phyloP scores from a whole-genome alignment of 75 land plant species.

The Azolla pinnata region DNA sequence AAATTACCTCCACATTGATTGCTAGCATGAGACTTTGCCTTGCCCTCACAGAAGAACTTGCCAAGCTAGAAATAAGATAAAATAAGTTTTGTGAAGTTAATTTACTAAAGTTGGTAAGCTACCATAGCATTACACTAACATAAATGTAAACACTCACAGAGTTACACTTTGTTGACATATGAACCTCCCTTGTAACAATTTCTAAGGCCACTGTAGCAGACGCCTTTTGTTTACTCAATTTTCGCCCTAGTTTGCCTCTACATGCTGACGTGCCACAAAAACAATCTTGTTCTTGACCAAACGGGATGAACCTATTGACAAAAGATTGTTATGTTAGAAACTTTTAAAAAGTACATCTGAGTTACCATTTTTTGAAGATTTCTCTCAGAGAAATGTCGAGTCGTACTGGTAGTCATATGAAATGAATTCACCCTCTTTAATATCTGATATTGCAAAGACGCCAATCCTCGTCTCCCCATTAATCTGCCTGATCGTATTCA shows the following conservation, averaged over 20 bases:
- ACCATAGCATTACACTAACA: too few species aligned
- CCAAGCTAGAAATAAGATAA: too few species aligned
- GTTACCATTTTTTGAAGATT: too few species aligned
- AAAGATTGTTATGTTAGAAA: too few species aligned
- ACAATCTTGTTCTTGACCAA: slow-evolving; percentile 92
- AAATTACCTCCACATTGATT: too few species aligned
- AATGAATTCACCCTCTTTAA: slow-evolving; percentile 56
- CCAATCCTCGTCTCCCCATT: slow-evolving; percentile 91
- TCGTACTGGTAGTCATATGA: slow-evolving; percentile 85
- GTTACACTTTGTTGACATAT: too few species aligned
- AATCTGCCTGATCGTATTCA: slow-evolving; percentile 43
- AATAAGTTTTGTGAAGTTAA: too few species aligned
- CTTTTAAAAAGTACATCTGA: too few species aligned
- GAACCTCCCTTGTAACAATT: slow-evolving; percentile 11
- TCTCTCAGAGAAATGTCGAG: slow-evolving; percentile 2
- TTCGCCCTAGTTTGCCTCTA: slow-evolving; percentile 59
- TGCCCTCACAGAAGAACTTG: too few species aligned
- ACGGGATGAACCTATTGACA: slow-evolving; percentile 73
- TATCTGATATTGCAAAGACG: slow-evolving; percentile 70
- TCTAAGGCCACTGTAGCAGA: slow-evolving; percentile 37
- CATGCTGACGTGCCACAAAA: slow-evolving; percentile 72
- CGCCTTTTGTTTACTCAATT: slow-evolving; percentile 42
- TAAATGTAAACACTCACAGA: too few species aligned
- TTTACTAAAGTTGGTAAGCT: too few species aligned
- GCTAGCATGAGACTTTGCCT: too few species aligned